Conservation (phyloP, 768 basidiomycete species). For the Tricholoma matsutake region DNA sequence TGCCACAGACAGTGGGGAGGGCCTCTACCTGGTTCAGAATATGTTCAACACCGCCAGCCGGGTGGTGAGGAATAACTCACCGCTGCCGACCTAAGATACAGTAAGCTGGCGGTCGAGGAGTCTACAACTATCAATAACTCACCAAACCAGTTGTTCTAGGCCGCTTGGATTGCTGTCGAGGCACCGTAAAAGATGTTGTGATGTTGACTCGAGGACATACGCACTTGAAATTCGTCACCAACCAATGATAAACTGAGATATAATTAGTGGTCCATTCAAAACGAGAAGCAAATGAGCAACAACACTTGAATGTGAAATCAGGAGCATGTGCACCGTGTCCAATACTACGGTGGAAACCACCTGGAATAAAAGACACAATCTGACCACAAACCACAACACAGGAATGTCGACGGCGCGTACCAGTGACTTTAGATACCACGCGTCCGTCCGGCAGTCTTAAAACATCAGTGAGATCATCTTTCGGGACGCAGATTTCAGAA, state of each 20-base stretch:
- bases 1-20: constrained; percentile 37
- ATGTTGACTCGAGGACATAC: not conserved
- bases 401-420: not conserved
- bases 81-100: constrained; percentile 33
- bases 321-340: not conserved
- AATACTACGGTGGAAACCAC: not conserved
- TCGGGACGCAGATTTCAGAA: not conserved
- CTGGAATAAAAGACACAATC: too few species aligned
- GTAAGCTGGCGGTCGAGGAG: not conserved
- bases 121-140: not conserved
- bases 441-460: not conserved
- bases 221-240: constrained; percentile 19
- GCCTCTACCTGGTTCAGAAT: constrained; percentile 37
- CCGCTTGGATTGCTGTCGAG: not conserved
- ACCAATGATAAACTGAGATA: constrained; percentile 17
- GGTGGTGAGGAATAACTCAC: constrained; percentile 23
- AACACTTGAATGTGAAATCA: not conserved
- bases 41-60: not conserved
- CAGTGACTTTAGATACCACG: constrained; percentile 3
- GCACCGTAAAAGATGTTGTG: not conserved
- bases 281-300: not conserved
- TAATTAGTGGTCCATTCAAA: not conserved
- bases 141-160: constrained; percentile 9
- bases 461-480: not conserved
- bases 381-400: too few species aligned